Conservation (phyloP, 2,329 filamentous ascomycete genomes). For the Cucurbitaria berberidis region DNA sequence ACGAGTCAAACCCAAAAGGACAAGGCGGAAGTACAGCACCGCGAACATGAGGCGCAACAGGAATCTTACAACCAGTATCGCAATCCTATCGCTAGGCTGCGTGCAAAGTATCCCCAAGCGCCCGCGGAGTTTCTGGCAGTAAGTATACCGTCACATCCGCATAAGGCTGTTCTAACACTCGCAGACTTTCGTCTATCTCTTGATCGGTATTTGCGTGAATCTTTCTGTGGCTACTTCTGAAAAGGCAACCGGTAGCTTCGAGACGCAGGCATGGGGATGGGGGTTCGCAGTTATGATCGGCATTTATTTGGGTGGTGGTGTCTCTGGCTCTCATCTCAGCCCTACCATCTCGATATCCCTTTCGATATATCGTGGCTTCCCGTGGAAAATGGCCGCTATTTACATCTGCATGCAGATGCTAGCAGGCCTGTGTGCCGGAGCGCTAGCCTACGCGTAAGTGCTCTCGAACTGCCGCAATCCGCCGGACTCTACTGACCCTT, state of each 20-base stretch:
- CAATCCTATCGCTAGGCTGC: conserved; percentile 59
- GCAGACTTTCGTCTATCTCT: conserved; percentile 36
- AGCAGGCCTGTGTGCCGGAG: conserved; percentile 57
- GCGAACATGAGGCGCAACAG: conserved; percentile 54
- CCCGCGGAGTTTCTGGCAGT: conserved; percentile 61
- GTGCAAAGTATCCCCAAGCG: conserved; percentile 60
- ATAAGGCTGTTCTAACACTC: conserved; percentile 29
- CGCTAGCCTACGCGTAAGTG: conserved; percentile 49
- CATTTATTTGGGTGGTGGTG: conserved; percentile 55
- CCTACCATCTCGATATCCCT: conserved; percentile 54
- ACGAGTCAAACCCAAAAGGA: conserved; percentile 45
- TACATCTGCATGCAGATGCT: conserved; percentile 62
- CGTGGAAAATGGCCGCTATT: conserved; percentile 57
- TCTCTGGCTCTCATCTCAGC: conserved; percentile 58
- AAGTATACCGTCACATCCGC: conserved; percentile 9
- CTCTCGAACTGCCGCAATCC: conserved; percentile 52
- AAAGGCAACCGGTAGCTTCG: conserved; percentile 45
- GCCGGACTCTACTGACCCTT: conserved; percentile 31
- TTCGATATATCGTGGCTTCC: conserved; percentile 65
- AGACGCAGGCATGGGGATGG: conserved; percentile 53
- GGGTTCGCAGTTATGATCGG: conserved; percentile 62
- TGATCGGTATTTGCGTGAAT: conserved; percentile 59
- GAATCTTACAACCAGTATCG: conserved; percentile 58
- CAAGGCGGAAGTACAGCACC: conserved; percentile 45
- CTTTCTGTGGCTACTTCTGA: conserved; percentile 56